These are phyloP conservation scores for Hirsutella thompsonii DNA, from an alignment of 2,329 filamentous ascomycete genomes.

Conservation along the genomic window DNA sequence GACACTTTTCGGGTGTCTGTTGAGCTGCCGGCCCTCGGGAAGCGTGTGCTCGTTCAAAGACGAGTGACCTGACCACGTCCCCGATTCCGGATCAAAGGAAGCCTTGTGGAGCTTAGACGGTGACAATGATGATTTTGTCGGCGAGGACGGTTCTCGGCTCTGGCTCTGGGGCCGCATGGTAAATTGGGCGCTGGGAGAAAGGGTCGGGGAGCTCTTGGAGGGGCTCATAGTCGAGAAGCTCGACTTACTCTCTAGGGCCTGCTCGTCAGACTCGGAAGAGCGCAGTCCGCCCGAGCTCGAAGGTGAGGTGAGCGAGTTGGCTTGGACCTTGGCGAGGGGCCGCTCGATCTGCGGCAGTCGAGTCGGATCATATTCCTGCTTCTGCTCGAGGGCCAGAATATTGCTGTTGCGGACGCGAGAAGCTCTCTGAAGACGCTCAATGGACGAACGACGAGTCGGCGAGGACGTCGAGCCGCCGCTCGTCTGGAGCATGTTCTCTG, in stretches of 20 bases:
- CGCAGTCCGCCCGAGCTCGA: constrained; percentile 39
- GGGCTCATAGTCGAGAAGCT: constrained; percentile 20
- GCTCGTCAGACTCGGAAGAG: constrained; percentile 30
- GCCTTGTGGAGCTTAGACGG: constrained; percentile 53
- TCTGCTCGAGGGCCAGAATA: constrained; percentile 87
- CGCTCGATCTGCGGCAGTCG: constrained; percentile 68
- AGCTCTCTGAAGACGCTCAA: constrained; percentile 88
- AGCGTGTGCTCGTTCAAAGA: constrained; percentile 44
- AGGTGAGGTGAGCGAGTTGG: constrained; percentile 54
- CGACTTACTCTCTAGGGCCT: constrained; percentile 32
- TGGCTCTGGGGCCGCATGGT: constrained; percentile 48
- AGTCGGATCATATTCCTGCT: constrained; percentile 82
- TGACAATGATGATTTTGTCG: constrained; percentile 81
- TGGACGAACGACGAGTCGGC: constrained; percentile 72
- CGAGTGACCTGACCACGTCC: constrained; percentile 55
- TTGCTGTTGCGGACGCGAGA: constrained; percentile 97
- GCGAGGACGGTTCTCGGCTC: constrained; percentile 62
- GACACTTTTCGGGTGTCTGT: constrained; percentile 88
- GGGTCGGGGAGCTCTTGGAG: constrained; percentile 8
- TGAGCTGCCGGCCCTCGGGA: constrained; percentile 53
- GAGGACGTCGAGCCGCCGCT: constrained; percentile 45
- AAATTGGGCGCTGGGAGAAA: constrained; percentile 7
- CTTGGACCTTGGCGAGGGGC: constrained; percentile 65
- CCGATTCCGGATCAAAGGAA: constrained; percentile 55
- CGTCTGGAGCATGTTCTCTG: constrained; percentile 62